Conservation (phyloP, 805 yeast genomes). For the Cyberlindnera petersonii region DNA sequence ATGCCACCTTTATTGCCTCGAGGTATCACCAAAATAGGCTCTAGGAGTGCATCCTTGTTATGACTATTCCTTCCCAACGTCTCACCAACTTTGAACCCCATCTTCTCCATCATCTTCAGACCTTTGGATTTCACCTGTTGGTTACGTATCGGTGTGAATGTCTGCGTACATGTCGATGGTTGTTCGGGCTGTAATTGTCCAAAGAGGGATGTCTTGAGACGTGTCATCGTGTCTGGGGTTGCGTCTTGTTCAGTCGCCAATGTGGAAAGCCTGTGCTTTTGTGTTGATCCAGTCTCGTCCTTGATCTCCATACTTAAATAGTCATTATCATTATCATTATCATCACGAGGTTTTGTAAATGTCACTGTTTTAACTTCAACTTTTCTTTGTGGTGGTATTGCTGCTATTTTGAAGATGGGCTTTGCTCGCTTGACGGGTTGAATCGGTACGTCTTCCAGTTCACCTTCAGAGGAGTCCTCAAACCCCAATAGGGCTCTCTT, state of each 20-base stretch:
- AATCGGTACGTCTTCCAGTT: not conserved
- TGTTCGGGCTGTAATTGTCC: conserved; percentile 13
- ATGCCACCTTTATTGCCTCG: conserved; percentile 24
- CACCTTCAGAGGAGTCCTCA: conserved; percentile 16
- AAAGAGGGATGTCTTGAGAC: conserved; percentile 21
- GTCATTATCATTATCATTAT: conserved; percentile 21
- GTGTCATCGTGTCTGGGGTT: conserved; percentile 6
- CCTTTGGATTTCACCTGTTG: conserved; percentile 36
- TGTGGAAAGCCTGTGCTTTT: conserved; percentile 4
- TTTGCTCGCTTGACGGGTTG: conserved; percentile 8
- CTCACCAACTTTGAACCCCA: conserved; percentile 54
- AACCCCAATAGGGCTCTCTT: conserved; percentile 22
- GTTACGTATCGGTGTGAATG: conserved; percentile 6
- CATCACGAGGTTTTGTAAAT: conserved; percentile 2
- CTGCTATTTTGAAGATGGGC: conserved; percentile 6
- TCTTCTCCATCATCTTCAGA: conserved; percentile 49
- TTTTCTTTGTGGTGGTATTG: not conserved
- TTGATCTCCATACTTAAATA: conserved; percentile 28
- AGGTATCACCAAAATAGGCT: conserved; percentile 31
- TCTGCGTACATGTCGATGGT: not conserved
- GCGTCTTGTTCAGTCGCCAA: not conserved
- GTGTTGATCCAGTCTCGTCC: conserved; percentile 8
- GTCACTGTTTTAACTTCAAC: not conserved
- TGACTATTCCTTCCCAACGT: conserved; percentile 35
- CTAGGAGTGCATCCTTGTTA: conserved; percentile 24